phyloP scores from a whole-genome alignment of 352 stramenopile species.

The Pythium scleroteichum region DNA sequence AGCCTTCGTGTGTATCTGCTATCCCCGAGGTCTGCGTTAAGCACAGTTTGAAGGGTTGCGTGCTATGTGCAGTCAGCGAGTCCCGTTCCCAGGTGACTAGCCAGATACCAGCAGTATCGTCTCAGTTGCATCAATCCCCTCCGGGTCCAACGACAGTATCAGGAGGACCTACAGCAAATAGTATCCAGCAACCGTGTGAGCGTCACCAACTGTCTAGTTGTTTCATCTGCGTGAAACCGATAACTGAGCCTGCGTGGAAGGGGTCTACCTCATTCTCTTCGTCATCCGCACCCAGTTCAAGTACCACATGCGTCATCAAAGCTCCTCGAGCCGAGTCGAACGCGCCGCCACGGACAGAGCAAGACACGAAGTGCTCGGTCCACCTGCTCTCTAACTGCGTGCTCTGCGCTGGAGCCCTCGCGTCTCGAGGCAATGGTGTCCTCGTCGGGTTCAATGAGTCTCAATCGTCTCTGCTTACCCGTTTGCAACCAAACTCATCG shows the following conservation, averaged over 20 bases:
- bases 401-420: slow-evolving; percentile 43
- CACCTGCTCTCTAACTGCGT: slow-evolving; percentile 75
- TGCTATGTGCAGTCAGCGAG: slow-evolving; percentile 52
- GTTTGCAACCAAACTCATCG: background rate
- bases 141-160: background rate
- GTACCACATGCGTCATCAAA: background rate
- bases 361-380: slow-evolving; percentile 42
- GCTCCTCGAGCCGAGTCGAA: background rate
- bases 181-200: slow-evolving; percentile 28
- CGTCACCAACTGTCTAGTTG: slow-evolving; percentile 56
- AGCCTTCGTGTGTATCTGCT: background rate
- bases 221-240: slow-evolving; percentile 56
- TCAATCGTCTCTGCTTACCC: background rate
- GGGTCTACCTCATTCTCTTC: background rate
- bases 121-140: background rate
- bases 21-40: slow-evolving; percentile 34
- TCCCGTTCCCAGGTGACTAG: background rate
- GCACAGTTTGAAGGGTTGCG: slow-evolving; percentile 63
- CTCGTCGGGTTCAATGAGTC: no score
- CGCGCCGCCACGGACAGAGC: background rate
- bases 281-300: background rate
- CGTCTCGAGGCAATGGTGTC: no score
- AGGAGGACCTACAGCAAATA: background rate
- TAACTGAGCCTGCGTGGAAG: slow-evolving; percentile 1
- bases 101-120: background rate